phyloP scores from a whole-genome alignment of 192 early-diverging fungal species.

The Coemansia sp. region DNA sequence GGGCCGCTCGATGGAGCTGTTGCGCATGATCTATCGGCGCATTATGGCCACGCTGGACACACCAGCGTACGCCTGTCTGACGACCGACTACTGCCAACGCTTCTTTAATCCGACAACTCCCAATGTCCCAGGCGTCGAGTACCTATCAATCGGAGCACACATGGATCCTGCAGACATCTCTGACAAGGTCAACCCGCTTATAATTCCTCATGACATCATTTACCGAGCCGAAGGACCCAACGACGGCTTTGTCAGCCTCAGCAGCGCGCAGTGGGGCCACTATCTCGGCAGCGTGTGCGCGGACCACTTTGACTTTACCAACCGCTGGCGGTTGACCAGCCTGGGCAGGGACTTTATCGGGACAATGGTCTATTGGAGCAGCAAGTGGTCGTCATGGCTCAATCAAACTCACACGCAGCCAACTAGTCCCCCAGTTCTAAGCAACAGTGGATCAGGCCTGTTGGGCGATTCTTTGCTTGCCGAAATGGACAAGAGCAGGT shows the following conservation, averaged over 20 bases:
- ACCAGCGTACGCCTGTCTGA: constrained; percentile 89
- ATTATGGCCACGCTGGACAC: constrained; percentile 77
- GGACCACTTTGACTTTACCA: constrained; percentile 89
- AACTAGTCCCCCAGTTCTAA: background rate
- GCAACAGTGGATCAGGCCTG: background rate
- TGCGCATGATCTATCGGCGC: constrained; percentile 54
- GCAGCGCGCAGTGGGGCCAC: constrained; percentile 85
- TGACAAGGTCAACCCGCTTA: constrained; percentile 68
- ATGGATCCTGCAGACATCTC: constrained; percentile 65
- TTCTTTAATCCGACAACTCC: constrained; percentile 88
- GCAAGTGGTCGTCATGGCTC: constrained; percentile 48
- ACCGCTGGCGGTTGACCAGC: constrained; percentile 42
- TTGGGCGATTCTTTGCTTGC: background rate
- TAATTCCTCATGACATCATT: constrained; percentile 79
- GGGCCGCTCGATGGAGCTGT: constrained; percentile 27
- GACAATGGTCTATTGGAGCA: constrained; percentile 40
- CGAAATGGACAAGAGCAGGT: constrained; percentile 9
- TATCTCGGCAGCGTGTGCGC: constrained; percentile 78
- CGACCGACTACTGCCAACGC: constrained; percentile 80
- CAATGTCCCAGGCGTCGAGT: constrained; percentile 70
- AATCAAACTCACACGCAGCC: constrained; percentile 5
- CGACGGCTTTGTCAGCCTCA: constrained; percentile 86
- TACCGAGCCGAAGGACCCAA: constrained; percentile 79
- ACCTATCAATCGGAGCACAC: constrained; percentile 78
- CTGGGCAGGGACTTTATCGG: constrained; percentile 44